These are phyloP conservation scores for Hypoxylon lenormandii DNA, from an alignment of 495 filamentous ascomycete species.

Conservation along the genomic window DNA sequence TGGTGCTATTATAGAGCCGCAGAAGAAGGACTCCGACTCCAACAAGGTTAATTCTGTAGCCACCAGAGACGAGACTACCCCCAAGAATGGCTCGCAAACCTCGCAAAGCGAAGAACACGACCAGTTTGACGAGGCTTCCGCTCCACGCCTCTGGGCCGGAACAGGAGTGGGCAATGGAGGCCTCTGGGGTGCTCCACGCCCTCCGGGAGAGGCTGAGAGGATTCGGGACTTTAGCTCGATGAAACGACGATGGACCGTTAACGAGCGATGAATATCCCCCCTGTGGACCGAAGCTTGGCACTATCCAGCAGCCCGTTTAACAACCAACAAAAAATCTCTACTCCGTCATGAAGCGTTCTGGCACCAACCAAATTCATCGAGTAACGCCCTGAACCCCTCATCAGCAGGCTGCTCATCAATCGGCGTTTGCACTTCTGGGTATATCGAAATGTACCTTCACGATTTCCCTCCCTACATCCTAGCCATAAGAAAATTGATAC, in stretches of 20 bases:
- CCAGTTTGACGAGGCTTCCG: constrained; percentile 33
- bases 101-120: constrained; percentile 45
- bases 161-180: constrained; percentile 43
- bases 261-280: constrained; percentile 47
- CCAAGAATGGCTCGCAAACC: constrained; percentile 16
- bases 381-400: not conserved
- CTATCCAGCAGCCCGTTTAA: not conserved
- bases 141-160: constrained; percentile 42
- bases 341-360: not conserved
- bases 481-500: no score
- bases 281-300: not conserved
- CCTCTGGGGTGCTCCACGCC: constrained; percentile 55
- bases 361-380: not conserved
- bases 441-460: no score
- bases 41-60: not conserved
- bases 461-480: no score
- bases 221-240: constrained; percentile 52
- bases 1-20: constrained; percentile 1
- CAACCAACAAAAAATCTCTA: not conserved
- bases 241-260: constrained; percentile 63
- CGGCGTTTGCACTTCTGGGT: not conserved
- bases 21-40: constrained; percentile 11
- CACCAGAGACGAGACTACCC: not conserved
- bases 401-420: not conserved
- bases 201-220: constrained; percentile 54